Evolutionary conservation across 2,329 filamentous ascomycete species (phyloP).

Genomic region (Polychaeton citri): DNA sequence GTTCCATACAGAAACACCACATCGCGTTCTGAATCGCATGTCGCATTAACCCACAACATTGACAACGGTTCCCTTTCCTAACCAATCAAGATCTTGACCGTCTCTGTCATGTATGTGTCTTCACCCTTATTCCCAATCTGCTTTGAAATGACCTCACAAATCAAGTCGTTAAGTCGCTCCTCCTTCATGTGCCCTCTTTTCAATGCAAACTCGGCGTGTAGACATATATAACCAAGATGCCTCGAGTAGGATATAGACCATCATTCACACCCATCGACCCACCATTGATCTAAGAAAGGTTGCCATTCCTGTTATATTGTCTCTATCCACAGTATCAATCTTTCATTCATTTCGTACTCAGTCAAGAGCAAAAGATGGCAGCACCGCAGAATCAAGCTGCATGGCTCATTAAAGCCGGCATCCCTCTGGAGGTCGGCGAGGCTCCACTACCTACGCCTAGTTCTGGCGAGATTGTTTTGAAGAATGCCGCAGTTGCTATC

Average conservation of each 20-base stretch:
- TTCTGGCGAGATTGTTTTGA: slow-evolving; percentile 21
- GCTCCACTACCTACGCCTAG: slow-evolving; percentile 20
- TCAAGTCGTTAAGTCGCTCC: neutral
- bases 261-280: neutral
- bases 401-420: neutral
- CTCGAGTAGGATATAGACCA: neutral
- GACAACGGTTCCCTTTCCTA: neutral
- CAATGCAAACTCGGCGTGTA: neutral
- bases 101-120: too few relatives aligned
- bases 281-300: neutral
- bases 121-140: too few relatives aligned
- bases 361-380: neutral
- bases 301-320: neutral
- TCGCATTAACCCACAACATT: neutral
- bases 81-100: neutral
- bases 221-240: neutral
- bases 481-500: slow-evolving; percentile 23
- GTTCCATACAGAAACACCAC: too few relatives aligned
- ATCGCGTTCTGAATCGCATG: neutral
- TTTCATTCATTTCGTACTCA: neutral
- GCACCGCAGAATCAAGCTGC: neutral
- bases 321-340: neutral
- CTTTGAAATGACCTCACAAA: neutral
- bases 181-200: too few relatives aligned
- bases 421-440: slow-evolving; percentile 11